Percentiles rank a stretch among this genome's conserved stretches.
Evolutionary conservation across 257 asterid species (phyloP).

Genomic region (Solanum corneliomulleri): DNA sequence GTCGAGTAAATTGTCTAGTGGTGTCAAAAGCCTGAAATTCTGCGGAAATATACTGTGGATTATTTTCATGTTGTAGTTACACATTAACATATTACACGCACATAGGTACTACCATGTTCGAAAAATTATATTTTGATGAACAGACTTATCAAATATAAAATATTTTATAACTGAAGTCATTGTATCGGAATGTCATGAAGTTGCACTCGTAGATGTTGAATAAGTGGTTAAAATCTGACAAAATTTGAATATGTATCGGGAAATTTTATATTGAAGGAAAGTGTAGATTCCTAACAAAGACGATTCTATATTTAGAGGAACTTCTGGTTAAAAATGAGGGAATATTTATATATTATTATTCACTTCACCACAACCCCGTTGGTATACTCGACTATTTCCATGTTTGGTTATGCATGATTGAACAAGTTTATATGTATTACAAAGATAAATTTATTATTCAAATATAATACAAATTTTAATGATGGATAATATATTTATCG

Average conservation of each 20-base stretch:
- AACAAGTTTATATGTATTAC: no score
- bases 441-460: no score
- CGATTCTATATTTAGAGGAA: accelerated
- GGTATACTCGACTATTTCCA: neutral
- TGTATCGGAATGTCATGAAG: neutral
- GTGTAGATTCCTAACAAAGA: no score
- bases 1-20: neutral
- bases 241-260: no score
- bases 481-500: no score
- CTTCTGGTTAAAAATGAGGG: neutral
- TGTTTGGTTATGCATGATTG: neutral
- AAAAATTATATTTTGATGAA: no score
- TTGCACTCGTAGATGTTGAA: no score
- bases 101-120: neutral
- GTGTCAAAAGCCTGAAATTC: neutral
- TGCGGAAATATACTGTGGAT: neutral
- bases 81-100: neutral
- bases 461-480: no score
- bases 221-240: accelerated
- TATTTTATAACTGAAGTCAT: neutral
- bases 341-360: no score
- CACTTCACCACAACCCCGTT: neutral
- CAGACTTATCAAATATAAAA: neutral
- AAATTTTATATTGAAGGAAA: no score
- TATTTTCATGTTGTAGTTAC: neutral